phyloP scores from a whole-genome alignment of 139 green algal species.

The Yamagishiella unicocca region DNA sequence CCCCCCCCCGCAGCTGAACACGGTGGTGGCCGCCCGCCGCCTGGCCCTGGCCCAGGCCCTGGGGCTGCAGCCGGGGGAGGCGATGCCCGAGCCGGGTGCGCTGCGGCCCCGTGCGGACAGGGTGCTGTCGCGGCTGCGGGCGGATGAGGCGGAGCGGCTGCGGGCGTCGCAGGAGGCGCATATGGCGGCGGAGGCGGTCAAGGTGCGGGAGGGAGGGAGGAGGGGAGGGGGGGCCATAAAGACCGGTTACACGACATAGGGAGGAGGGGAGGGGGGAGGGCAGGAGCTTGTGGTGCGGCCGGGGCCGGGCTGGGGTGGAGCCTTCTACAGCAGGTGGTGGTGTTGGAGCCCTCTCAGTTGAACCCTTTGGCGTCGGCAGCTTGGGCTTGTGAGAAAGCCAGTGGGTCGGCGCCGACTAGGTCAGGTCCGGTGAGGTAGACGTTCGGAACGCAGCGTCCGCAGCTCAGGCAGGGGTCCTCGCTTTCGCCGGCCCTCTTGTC shows the following conservation, averaged over 20 bases:
- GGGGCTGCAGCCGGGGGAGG: not conserved
- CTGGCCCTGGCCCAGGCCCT: not conserved
- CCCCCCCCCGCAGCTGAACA: not conserved
- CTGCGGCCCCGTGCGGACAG: not conserved
- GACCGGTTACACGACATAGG: too few species aligned
- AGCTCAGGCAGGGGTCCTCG: too few species aligned
- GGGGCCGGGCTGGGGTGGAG: too few species aligned
- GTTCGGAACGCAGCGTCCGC: too few species aligned
- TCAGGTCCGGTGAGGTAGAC: too few species aligned
- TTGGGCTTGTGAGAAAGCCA: too few species aligned
- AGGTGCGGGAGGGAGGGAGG: not conserved
- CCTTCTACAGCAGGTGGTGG: too few species aligned
- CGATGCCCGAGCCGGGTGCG: not conserved
- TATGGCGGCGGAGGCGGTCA: not conserved
- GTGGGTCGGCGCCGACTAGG: too few species aligned
- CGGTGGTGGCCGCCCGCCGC: not conserved
- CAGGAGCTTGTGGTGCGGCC: not conserved
- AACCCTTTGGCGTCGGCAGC: too few species aligned
- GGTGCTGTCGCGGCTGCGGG: not conserved
- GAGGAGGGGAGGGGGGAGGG: not conserved
- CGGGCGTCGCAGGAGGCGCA: not conserved
- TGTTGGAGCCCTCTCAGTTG: too few species aligned
- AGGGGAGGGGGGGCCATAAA: too few species aligned
- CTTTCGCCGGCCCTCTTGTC: too few species aligned
- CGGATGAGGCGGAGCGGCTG: conserved; percentile 14